Evolutionary conservation across 768 basidiomycete species (phyloP), one percentile per base, ranked within the genome.

Genomic region (Termitomyces sp.): DNA sequence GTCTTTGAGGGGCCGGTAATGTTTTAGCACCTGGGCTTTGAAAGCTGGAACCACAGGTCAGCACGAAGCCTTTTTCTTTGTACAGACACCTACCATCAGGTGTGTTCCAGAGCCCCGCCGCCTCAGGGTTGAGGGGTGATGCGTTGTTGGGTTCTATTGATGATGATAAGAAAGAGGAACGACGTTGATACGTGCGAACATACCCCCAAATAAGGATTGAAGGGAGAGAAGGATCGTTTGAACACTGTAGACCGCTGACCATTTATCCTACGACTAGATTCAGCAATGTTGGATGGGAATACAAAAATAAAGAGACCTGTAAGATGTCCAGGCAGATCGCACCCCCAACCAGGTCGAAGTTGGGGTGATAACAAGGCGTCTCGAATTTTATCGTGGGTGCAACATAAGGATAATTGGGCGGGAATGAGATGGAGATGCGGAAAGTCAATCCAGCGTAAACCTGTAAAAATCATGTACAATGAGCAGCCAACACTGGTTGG

Each of bases 231-330:
- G 81, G 42, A 96, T 89, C 0, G 92, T 94, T 63, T 93, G 91
- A 36, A 95, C 93, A 58, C 90, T 92, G 71, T 95, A 93, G 1
- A 95, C 89, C 7, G 94, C 93, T 3, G 91, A 92, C 94, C 93
- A 95, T 68, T 94, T 91, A 72, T 94, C 92, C 89, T 93, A 61
- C 36, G 37, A 58, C 42, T 18, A 49, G 30, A 26, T 33, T 49
- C 32, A 61, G 45, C 18, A 40, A 45, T 24, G 39, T 22, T 37
- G 14, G 18, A 43, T 37, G 36, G 30, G 14, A 13, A 20, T 14
- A 52, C 14, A 44, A 20, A 62, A 58, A 13, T 56, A 4, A 55
- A 69, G 75, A 16, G 57, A 85, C 91, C 81, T 95, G 91, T 46
- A 95, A 74, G 65, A 96, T 95, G 68, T 95, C 93, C 43, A 94